Evolutionary conservation across 345 rosid species (phyloP), one percentile per base, ranked within the genome.

Genomic region (Bruguiera gymnorhiza): DNA sequence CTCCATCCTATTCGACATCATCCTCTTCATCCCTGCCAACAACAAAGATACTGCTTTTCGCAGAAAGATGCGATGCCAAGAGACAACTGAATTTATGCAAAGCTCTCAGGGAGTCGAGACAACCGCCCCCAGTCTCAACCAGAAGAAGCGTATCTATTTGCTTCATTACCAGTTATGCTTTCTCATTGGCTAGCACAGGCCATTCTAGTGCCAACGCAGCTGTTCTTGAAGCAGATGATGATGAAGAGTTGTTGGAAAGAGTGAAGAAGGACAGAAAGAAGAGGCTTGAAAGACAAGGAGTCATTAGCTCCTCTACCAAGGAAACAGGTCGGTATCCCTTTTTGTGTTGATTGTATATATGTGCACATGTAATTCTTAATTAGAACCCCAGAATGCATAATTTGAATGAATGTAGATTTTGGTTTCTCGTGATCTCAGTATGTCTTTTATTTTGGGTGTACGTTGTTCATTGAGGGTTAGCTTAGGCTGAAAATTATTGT

Each of bases 151-250:
- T 91, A 34, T 83, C 91, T 0, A 53, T 87, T 62, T 66, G 87
- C 54, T 78, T 91, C 65, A 60, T 91, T 59, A 55, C 87, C 63
- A 73, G 84, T 65, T 73, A 84, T 37, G 82, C 79, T 13, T 86
- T 83, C 65, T 69, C 83, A 26, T 74, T 83, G 79, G 80, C 65
- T 63, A 75, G 75, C 30, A 73, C 74, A 59, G 74, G 73, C 31
- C 64, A 69, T 68, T 70, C 62, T 6, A 73, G 69, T n/a, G 87
- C 88, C 37, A 82, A 81, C 85, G 97, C 97, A 48, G 92, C 96
- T 60, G 83, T 95, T 31, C 82, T 95, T 13, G 97, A 95, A 76
- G 96, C 99, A 24, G 97, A 95, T 68, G 99, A 95, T 48, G 97
- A 89, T 78, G 84, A 72, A 63, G 98, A 94, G 82, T 88, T 94